Evolutionary conservation across 108 stramenopile species (phyloP).

Genomic region (Skeletonema marinoi): DNA sequence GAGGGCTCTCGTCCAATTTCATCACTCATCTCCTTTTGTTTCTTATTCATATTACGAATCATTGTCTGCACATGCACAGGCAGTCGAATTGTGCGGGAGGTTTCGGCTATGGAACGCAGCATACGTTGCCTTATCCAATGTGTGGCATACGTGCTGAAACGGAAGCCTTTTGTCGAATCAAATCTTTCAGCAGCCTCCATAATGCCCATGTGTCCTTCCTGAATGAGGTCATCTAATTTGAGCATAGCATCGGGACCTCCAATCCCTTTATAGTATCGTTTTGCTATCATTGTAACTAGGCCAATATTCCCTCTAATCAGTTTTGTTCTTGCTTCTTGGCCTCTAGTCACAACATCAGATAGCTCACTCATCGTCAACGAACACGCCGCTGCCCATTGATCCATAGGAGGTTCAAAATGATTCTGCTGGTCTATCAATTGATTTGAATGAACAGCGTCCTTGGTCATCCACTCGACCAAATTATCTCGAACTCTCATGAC

Average conservation of each 20-base stretch:
- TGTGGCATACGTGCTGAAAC: conserved; percentile 92
- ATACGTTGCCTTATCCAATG: conserved; percentile 95
- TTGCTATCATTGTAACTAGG: conserved; percentile 81
- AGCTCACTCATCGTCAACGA: conserved; percentile 53
- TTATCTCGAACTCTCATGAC: conserved; percentile 53
- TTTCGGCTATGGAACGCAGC: conserved; percentile 81
- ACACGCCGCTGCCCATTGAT: conserved; percentile 74
- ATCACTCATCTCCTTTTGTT: conserved; percentile 52
- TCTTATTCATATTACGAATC: conserved; percentile 68
- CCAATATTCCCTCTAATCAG: conserved; percentile 78
- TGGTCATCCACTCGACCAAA: conserved; percentile 41
- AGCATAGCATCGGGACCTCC: conserved; percentile 75
- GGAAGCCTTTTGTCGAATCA: conserved; percentile 81
- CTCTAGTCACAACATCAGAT: conserved; percentile 53
- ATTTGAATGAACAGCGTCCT: conserved; percentile 6
- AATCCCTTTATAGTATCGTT: conserved; percentile 56
- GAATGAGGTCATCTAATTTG: conserved; percentile 84
- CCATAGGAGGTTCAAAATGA: conserved; percentile 43
- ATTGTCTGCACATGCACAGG: conserved; percentile 83
- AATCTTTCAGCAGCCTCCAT: conserved; percentile 94
- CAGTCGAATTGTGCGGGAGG: conserved; percentile 82
- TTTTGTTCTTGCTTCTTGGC: conserved; percentile 63
- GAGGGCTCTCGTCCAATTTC: conserved; percentile 75
- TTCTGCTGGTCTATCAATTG: conserved; percentile 10
- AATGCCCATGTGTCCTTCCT: conserved; percentile 92